Conservation (phyloP, 768 basidiomycete species). For the Omphalotus guepiniiformis region DNA sequence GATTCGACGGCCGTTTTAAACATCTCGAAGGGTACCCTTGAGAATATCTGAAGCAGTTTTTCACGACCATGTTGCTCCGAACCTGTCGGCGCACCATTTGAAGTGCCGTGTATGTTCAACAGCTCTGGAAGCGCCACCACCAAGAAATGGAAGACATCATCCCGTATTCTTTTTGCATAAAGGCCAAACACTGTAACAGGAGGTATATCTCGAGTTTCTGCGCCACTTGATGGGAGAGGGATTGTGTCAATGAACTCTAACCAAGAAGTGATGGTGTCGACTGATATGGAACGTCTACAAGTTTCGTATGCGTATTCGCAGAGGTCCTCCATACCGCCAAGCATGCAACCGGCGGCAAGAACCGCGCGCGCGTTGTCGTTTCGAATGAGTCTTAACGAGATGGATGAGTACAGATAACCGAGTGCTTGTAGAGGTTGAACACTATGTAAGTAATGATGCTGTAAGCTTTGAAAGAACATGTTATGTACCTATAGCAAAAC, state of each 20-base stretch:
- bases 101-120: constrained; percentile 46
- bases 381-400: constrained; percentile 63
- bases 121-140: constrained; percentile 68
- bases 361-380: constrained; percentile 81
- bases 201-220: constrained; percentile 44
- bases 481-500: constrained; percentile 66
- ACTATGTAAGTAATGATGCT: constrained; percentile 16
- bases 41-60: constrained; percentile 68
- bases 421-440: constrained; percentile 52
- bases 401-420: constrained; percentile 75
- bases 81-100: constrained; percentile 32
- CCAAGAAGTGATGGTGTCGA: constrained; percentile 74
- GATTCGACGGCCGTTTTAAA: constrained; percentile 83
- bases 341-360: constrained; percentile 78
- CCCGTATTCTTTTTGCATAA: constrained; percentile 70
- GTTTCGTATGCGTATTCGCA: constrained; percentile 74
- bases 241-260: constrained; percentile 68
- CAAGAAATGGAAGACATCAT: constrained; percentile 77
- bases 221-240: constrained; percentile 46
- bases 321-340: constrained; percentile 86
- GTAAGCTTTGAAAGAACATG: constrained; percentile 10
- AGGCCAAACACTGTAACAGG: constrained; percentile 65
- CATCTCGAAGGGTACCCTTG: constrained; percentile 80
- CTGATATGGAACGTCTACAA: constrained; percentile 70
- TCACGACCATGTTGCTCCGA: constrained; percentile 55